Percentiles rank a stretch among this genome's conserved stretches.
Conservation (phyloP, 331 rosid genomes). For the Arachis monticola region DNA sequence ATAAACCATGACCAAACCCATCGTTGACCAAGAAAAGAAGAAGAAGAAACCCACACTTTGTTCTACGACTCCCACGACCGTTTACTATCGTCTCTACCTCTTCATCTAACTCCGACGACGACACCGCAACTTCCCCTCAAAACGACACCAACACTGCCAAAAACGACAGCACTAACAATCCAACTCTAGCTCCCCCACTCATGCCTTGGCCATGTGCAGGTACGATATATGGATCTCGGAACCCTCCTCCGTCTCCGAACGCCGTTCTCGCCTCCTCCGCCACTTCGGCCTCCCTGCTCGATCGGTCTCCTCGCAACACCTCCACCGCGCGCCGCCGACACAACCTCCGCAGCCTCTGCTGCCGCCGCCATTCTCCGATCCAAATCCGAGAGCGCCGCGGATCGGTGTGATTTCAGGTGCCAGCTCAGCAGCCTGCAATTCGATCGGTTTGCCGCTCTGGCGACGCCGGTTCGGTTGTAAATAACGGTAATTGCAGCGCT, state of each 20-base stretch:
- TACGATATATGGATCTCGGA: constrained; percentile 85
- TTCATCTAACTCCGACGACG: constrained; percentile 71
- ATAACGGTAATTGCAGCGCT: constrained; percentile 43
- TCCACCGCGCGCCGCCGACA: constrained; percentile 30
- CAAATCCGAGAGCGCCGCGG: constrained; percentile 60
- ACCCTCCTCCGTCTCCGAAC: constrained; percentile 84
- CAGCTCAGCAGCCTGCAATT: no score
- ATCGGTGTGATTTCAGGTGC: constrained; percentile 13
- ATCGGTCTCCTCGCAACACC: constrained; percentile 63
- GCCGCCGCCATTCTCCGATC: constrained; percentile 48
- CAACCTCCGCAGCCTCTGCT: no score
- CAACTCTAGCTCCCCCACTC: constrained; percentile 39
- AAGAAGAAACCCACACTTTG: constrained; percentile 57
- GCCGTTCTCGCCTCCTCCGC: constrained; percentile 71
- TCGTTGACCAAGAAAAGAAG: constrained; percentile 28
- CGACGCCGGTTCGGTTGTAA: constrained; percentile 49
- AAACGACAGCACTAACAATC: constrained; percentile 12
- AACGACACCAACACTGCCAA: neutral
- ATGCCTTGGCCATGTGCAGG: constrained; percentile 56
- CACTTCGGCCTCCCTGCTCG: constrained; percentile 73
- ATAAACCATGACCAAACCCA: constrained; percentile 62
- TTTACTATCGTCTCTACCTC: constrained; percentile 73
- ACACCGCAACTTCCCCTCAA: constrained; percentile 4
- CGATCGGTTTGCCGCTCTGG: no score
- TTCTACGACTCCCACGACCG: constrained; percentile 90